Conservation (phyloP, 305 asterid genomes). For the Fraxinus latifolia region DNA sequence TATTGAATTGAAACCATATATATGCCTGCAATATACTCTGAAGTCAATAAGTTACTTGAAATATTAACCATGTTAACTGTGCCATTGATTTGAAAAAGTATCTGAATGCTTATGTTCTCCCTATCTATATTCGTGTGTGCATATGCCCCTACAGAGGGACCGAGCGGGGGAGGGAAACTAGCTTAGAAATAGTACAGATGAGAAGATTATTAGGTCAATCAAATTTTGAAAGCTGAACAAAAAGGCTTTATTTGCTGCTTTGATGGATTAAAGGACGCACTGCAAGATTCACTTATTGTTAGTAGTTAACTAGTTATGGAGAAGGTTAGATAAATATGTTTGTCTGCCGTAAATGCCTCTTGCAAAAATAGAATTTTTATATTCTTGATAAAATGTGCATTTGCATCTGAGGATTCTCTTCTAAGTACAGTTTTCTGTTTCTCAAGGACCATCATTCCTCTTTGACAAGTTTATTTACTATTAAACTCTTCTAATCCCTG, state of each 20-base stretch:
- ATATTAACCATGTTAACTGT: background rate
- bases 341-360: background rate
- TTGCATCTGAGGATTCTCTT: background rate
- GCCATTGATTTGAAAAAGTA: background rate
- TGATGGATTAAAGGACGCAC: constrained; percentile 3
- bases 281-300: background rate
- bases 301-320: background rate
- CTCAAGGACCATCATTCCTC: background rate
- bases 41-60: background rate
- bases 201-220: constrained; percentile 3
- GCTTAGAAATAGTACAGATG: background rate
- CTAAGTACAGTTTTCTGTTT: background rate
- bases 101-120: background rate
- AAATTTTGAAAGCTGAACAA: background rate
- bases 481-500: background rate
- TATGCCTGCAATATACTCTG: background rate
- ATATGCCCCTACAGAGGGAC: background rate
- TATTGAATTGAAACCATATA: background rate
- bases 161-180: background rate
- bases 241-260: constrained; percentile 6
- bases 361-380: background rate
- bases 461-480: background rate
- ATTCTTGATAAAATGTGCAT: background rate
- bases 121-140: background rate
- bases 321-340: background rate